Conservation (phyloP, 768 basidiomycete species). For the Mycena indigotica region DNA sequence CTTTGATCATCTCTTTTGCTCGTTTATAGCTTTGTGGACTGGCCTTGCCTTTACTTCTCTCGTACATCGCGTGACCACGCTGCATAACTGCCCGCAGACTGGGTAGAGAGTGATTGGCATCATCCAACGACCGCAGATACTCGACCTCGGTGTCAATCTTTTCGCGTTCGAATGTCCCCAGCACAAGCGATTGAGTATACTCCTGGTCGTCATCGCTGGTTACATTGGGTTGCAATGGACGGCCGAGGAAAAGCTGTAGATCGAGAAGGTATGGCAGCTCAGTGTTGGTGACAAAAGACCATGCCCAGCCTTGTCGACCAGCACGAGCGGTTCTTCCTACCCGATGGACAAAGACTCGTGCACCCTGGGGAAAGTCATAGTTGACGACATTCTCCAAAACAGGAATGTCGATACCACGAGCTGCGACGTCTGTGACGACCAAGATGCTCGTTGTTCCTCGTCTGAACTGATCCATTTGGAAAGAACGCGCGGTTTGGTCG, state of each 20-base stretch:
- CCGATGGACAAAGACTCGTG: slow-evolving; percentile 92
- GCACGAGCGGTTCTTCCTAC: slow-evolving; percentile 97
- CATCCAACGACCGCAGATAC: slow-evolving; percentile 68
- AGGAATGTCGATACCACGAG: slow-evolving; percentile 97
- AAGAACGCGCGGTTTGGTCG: slow-evolving; percentile 86
- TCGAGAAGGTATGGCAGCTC: slow-evolving; percentile 93
- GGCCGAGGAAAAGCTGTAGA: slow-evolving; percentile 87
- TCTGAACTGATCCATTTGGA: slow-evolving; percentile 91
- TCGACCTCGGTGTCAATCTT: slow-evolving; percentile 83
- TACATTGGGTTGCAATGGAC: slow-evolving; percentile 66
- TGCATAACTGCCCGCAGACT: slow-evolving; percentile 79
- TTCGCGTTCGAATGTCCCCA: slow-evolving; percentile 83
- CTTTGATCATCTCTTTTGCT: slow-evolving; percentile 84
- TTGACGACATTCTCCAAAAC: slow-evolving; percentile 96
- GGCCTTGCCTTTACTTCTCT: slow-evolving; percentile 90
- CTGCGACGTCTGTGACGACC: slow-evolving; percentile 97
- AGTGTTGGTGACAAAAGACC: slow-evolving; percentile 84
- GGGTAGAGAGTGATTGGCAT: slow-evolving; percentile 62
- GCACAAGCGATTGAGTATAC: slow-evolving; percentile 72
- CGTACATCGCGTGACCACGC: slow-evolving; percentile 91
- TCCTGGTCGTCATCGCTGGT: slow-evolving; percentile 54
- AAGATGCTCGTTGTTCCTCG: slow-evolving; percentile 77
- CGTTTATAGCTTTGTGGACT: slow-evolving; percentile 82
- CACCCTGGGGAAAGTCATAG: slow-evolving; percentile 95
- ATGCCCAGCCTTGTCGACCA: slow-evolving; percentile 93